A percentile compares a stretch with the other conserved stretches of the same genome.
These are phyloP conservation scores for Ophiostoma triangulosporum DNA, from an alignment of 2,329 filamentous ascomycete species.

Conservation along the genomic window DNA sequence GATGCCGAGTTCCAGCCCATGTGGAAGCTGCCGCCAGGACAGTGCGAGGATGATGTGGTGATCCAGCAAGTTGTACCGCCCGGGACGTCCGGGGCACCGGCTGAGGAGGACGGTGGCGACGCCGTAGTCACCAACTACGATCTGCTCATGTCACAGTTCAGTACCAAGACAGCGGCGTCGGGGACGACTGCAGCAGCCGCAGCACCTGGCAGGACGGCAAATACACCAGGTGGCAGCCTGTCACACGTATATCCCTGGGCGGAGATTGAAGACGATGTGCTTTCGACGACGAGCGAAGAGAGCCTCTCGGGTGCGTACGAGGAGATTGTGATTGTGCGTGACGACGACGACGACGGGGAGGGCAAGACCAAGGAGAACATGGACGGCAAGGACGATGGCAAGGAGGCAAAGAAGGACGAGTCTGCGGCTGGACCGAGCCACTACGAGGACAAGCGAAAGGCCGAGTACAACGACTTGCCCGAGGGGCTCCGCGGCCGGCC, in stretches of 20 bases:
- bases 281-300: conserved; percentile 9
- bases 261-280: conserved; percentile 6
- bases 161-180: neutral
- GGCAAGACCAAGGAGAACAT: conserved; percentile 14
- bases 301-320: neutral
- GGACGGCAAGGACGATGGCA: conserved; percentile 17
- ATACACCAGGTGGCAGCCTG: neutral
- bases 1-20: conserved; percentile 9
- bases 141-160: neutral
- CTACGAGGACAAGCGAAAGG: neutral
- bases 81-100: neutral
- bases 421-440: neutral
- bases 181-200: neutral
- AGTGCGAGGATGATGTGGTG: conserved; percentile 8
- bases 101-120: neutral
- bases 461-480: neutral
- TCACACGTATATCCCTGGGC: conserved; percentile 1
- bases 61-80: conserved; percentile 6
- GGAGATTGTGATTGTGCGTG: conserved; percentile 4
- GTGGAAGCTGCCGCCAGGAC: conserved; percentile 13
- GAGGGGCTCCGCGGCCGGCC: neutral
- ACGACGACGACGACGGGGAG: conserved; percentile 29
- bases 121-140: conserved; percentile 3
- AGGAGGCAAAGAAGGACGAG: neutral
- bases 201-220: neutral